Evolutionary conservation across 208 protist species (phyloP).

Genomic region (Leishmania major): DNA sequence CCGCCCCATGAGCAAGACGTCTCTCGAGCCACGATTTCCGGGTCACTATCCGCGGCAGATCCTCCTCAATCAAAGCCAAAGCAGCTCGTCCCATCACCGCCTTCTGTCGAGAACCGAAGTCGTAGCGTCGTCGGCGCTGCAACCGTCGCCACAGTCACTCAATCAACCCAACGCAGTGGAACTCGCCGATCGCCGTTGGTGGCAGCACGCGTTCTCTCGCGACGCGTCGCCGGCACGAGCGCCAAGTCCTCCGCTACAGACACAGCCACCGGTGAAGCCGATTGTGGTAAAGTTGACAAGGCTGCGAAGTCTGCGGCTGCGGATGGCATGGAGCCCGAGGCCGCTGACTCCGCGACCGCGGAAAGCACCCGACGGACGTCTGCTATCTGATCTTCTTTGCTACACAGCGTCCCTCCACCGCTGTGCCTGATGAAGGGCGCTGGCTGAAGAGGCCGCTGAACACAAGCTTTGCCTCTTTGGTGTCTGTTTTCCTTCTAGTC

Average conservation of each 20-base stretch:
- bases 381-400: not conserved
- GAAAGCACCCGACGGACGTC: not conserved
- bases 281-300: not conserved
- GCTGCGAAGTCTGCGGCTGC: not conserved
- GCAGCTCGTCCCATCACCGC: not conserved
- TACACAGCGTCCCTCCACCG: too few species aligned
- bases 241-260: not conserved
- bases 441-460: not conserved
- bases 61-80: not conserved
- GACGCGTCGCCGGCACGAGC: not conserved
- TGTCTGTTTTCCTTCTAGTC: not conserved
- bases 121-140: not conserved
- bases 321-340: not conserved
- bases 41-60: not conserved
- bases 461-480: not conserved
- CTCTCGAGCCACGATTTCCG: not conserved
- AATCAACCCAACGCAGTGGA: not conserved
- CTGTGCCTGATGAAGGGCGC: not conserved
- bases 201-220: constrained; percentile 4
- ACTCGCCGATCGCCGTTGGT: constrained; percentile 9
- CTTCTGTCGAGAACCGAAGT: not conserved
- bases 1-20: not conserved
- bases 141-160: not conserved
- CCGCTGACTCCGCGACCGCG: not conserved
- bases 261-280: not conserved